Base-by-base conservation (phyloP, 2,329 filamentous ascomycete genomes). In the Hymenoscyphus salicellus region DNA sequence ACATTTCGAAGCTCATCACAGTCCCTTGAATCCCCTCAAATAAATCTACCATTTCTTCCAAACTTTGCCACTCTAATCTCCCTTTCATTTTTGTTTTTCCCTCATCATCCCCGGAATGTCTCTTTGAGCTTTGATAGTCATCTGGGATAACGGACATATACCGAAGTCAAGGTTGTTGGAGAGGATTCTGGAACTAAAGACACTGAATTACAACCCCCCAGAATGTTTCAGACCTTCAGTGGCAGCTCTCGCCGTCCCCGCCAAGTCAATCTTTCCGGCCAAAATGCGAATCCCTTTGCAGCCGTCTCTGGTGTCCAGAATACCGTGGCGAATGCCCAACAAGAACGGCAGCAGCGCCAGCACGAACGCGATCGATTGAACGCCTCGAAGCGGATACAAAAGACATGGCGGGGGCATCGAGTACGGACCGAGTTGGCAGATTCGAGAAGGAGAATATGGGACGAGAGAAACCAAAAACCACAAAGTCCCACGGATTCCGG, bases 191-290 rank as follows among this genome's bases (percentile, higher is more conserved):
- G 23, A 11, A 52, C 4, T 10, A 52, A 26, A 26, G 6, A 26
- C 46, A 26, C 23, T 52, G 20, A 8, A 11, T 11, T 49, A 26
- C 20, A 10, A 23, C 23, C 23, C 38, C 64, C 62, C 75, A 76
- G 75, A 71, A 97, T 97, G 94, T 96, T 95, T 79, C 89, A 90
- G 67, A 93, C 90, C 62, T 99, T 99, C 80, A 95, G 91, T 28
- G 95, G 95, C 72, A 91, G 81, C 78, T 91, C 92, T 72, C 89
- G 92, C 74, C 90, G 91, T 70, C 89, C 90, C 67, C 89, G 95
- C 70, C 93, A 97, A 77, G 92, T 98, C 75, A 97, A 98, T 78
- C 88, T 99, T 67, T 95, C 92, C 70, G 95, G 93, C 68, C 89
- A 93, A 71, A 86, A 86, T 69, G 82, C 82, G 60, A 96, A 97